These are phyloP conservation scores for Onygena corvina DNA, from an alignment of 2,329 filamentous ascomycete genomes.

Conservation along the genomic window DNA sequence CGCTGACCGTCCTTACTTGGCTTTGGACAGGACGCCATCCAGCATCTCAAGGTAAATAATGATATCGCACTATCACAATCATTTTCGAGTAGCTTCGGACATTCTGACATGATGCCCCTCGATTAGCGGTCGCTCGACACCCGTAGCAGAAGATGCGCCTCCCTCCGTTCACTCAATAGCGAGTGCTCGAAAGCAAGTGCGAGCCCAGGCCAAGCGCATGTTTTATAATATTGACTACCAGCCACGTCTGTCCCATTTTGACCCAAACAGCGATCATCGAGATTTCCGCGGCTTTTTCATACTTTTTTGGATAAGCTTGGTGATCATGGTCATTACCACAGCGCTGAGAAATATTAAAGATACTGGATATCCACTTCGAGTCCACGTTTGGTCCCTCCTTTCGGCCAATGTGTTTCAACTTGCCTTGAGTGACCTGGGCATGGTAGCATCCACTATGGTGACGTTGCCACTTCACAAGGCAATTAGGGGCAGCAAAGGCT, in stretches of 20 bases:
- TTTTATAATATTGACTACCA: slow-evolving; percentile 91
- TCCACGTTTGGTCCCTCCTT: slow-evolving; percentile 79
- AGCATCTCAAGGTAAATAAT: slow-evolving; percentile 23
- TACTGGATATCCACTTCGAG: slow-evolving; percentile 72
- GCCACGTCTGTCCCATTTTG: slow-evolving; percentile 86
- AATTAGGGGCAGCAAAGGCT: slow-evolving; percentile 45
- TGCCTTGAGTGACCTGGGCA: slow-evolving; percentile 67
- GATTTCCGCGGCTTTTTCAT: slow-evolving; percentile 98
- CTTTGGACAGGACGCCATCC: slow-evolving; percentile 14
- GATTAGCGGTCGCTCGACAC: slow-evolving; percentile 51
- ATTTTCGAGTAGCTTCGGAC: background rate
- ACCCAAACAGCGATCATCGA: slow-evolving; percentile 77
- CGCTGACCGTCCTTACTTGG: background rate
- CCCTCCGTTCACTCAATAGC: slow-evolving; percentile 81
- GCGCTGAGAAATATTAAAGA: slow-evolving; percentile 88
- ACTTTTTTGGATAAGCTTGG: slow-evolving; percentile 92
- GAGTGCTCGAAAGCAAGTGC: slow-evolving; percentile 67
- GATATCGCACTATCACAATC: background rate
- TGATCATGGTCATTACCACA: slow-evolving; percentile 94
- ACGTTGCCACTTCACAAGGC: slow-evolving; percentile 62
- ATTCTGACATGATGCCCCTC: background rate
- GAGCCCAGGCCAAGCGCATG: slow-evolving; percentile 68
- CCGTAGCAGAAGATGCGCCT: slow-evolving; percentile 78
- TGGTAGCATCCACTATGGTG: slow-evolving; percentile 65
- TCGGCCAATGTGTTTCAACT: slow-evolving; percentile 82